Base-by-base conservation (phyloP, 23 red algal species). In the Gracilaria domingensis region DNA sequence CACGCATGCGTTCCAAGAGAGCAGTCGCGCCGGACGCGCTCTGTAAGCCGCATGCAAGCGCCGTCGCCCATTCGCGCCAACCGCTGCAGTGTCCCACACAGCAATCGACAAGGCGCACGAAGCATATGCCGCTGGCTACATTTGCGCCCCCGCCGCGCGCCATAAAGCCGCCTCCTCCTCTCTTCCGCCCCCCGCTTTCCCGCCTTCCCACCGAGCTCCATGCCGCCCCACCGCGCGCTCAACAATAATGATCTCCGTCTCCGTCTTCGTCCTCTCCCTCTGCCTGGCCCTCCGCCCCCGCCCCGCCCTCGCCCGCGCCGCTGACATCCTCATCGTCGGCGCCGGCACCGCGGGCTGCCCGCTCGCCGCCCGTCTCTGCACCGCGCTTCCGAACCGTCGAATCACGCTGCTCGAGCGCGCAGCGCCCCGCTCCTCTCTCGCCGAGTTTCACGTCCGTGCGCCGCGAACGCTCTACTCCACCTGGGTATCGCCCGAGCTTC, bases 291-390 rank as follows among this genome's bases (percentile, higher is more conserved):
- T 45, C 42, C 42, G 42, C 42, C 42, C 11, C 42, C 4, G 42
- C 42, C 5, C 4, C 42, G 42, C 42, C 5, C 20, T 5, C n/a
- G 55, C 14, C n/a, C 55, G 20, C n/a, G 55, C 55, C 16, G 55
- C 55, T 59, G 85, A 90, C 78, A 83, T 90, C 44, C 21, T 95
- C 77, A 84, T 90, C 37, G 78, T 88, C 36, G 93, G 93, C 34
- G 85, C 77, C 33, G 93, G 93, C 45, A 85, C 93, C 34, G 77
- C 85, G 1, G 93, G 93, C 4, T 95, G 93, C 57, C 38, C 81
- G 18, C 40, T 95, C 23, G 78, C 85, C 30, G 77, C 61, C 25
- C 93, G 93, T 48, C 85, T 95, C 4, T 90, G 85, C 67, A 30
- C 36, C 23, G 50, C 75, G 18, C 77, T 94, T 28, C 92, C 92